Conservation (phyloP, 768 basidiomycete genomes). For the Leccinum fibrillosum region DNA sequence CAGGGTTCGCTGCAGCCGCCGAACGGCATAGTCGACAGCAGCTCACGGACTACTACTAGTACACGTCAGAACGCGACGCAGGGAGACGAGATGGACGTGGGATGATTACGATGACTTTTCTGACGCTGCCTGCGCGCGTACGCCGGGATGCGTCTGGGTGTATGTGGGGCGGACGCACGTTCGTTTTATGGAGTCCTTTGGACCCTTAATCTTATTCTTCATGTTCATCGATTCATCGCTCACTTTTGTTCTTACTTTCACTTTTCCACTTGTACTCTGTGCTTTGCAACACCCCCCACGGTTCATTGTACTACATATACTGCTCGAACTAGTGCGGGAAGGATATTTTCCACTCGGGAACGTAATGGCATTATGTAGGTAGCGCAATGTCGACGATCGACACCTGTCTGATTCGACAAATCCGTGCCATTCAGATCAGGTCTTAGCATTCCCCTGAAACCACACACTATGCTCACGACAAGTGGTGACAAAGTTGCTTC, state of each 20-base stretch:
- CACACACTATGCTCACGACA: not conserved
- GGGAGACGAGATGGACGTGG: constrained; percentile 68
- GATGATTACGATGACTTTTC: constrained; percentile 34
- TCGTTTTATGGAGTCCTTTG: not conserved
- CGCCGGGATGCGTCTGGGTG: not conserved
- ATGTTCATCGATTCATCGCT: not conserved
- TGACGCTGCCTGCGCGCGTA: not conserved
- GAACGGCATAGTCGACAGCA: constrained; percentile 14
- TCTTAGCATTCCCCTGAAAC: not conserved
- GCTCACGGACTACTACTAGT: constrained; percentile 28
- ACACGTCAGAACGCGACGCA: constrained; percentile 42
- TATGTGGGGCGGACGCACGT: not conserved
- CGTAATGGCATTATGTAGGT: not conserved
- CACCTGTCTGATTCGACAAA: not conserved
- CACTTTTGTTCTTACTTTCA: not conserved
- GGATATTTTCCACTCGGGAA: not conserved
- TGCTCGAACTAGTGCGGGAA: not conserved
- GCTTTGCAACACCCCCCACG: not conserved
- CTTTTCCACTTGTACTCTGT: not conserved
- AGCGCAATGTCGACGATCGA: not conserved
- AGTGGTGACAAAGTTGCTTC: not conserved
- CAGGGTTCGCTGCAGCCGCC: constrained; percentile 21
- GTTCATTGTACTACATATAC: not conserved
- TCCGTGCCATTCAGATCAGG: not conserved
- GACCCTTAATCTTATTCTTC: not conserved